Evolutionary conservation across 192 early-diverging fungal species (phyloP), one percentile per base, ranked within the genome.

Genomic region (Entomortierella parvispora): DNA sequence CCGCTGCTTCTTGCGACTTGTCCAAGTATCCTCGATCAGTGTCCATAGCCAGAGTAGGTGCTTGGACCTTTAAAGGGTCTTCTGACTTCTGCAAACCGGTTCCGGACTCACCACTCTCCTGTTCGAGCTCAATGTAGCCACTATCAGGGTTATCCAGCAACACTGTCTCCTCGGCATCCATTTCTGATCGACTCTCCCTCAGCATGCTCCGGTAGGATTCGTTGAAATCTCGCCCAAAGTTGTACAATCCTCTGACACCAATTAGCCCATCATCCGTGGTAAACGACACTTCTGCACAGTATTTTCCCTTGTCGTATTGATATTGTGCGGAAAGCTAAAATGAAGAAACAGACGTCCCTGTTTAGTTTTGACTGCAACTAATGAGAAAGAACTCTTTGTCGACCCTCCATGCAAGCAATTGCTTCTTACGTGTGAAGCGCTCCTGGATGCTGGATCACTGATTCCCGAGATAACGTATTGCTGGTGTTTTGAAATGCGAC

Each of bases 221-320:
- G 28, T 66, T 70, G 37, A 71, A 63, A 15, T 81, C 71, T 45
- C 78, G 71, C 53, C 89, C 86, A 75, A 96, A 88, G 66, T 90
- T 91, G 63, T 93, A 91, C 32, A 94, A 81, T n/a, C 88, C 89
- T 60, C 92, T 91, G 34, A 95, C 56, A 23, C 97, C 97, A 37
- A 96, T 68, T 8, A 97, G 79, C 20, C 85, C 87, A 71, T 92
- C 93, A 44, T 91, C 90, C 1, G 94, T 91, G 2, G 88, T 87
- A 71, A 88, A 93, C 25, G 87, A 92, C 22, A 89, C 65, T 65
- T 96, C 94, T 11, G 87, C 87, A 65, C 90, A 93, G 85, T 90
- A 94, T 72, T 89, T 85, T 0, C 83, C 82, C 22, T 84, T 82
- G 68, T 90, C 85, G 62, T 97, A 91, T 48, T 91, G 86, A 8